phyloP scores from a whole-genome alignment of 2,329 filamentous ascomycete species.

The Trichoderma polysporum region DNA sequence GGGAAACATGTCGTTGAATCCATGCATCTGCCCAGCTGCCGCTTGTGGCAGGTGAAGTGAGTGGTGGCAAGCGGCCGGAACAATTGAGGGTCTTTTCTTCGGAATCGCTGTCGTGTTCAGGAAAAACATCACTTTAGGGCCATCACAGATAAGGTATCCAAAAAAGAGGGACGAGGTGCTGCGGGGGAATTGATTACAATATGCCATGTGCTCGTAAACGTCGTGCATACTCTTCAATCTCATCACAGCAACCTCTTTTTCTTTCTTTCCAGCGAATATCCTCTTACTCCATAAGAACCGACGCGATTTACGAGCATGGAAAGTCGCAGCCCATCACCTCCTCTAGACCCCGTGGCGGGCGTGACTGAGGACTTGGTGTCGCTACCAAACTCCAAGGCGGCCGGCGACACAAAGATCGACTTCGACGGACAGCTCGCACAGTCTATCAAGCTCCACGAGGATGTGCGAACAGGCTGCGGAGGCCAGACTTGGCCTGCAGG shows the following conservation, averaged over 20 bases:
- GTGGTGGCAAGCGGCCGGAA: slow-evolving; percentile 16
- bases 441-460: slow-evolving; percentile 77
- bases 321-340: slow-evolving; percentile 45
- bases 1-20: not conserved
- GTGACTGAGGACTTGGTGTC: slow-evolving; percentile 58
- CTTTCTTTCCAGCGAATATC: not conserved
- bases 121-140: slow-evolving; percentile 18
- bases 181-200: slow-evolving; percentile 4
- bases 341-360: slow-evolving; percentile 47
- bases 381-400: slow-evolving; percentile 57
- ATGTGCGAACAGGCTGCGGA: slow-evolving; percentile 83
- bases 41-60: not conserved
- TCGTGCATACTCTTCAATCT: not conserved
- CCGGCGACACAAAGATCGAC: slow-evolving; percentile 52
- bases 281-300: not conserved
- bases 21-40: not conserved
- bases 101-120: slow-evolving; percentile 18
- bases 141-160: slow-evolving; percentile 5
- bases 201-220: not conserved
- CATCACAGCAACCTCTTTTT: not conserved
- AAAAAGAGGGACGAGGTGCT: slow-evolving; percentile 17
- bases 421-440: slow-evolving; percentile 73
- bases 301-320: not conserved
- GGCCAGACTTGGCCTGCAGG: slow-evolving; percentile 95
- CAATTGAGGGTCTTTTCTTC: slow-evolving; percentile 25